These are phyloP conservation scores for Backusella morwellensis DNA, from an alignment of 192 early-diverging fungal species.

Conservation along the genomic window DNA sequence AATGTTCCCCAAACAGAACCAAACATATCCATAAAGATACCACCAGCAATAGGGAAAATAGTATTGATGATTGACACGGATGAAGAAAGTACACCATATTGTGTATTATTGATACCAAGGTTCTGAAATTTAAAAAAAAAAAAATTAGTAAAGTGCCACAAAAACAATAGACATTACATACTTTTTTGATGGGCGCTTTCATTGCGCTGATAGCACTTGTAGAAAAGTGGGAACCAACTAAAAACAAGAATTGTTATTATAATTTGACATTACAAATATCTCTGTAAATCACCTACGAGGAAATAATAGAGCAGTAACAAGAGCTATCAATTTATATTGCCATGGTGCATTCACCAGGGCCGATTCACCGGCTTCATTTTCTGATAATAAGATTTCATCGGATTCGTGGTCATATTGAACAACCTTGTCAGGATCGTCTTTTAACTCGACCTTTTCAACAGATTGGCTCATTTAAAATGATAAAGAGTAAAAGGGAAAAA, in stretches of 20 bases:
- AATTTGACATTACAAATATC: not conserved
- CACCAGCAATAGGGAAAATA: slow-evolving; percentile 51
- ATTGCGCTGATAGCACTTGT: slow-evolving; percentile 66
- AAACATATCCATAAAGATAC: slow-evolving; percentile 61
- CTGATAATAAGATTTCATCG: not conserved
- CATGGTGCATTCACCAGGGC: slow-evolving; percentile 37
- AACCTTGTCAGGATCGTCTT: not conserved
- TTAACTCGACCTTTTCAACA: not conserved
- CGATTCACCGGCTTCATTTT: slow-evolving; percentile 8
- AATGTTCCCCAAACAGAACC: slow-evolving; percentile 57
- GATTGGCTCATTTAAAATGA: not conserved
- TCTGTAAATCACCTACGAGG: slow-evolving; percentile 43
- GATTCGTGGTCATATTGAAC: not conserved
- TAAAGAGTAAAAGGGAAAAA: not conserved
- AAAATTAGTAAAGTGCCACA: not conserved
- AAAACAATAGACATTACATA: slow-evolving; percentile 25
- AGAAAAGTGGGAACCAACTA: slow-evolving; percentile 72
- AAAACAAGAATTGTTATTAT: not conserved
- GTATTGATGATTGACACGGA: slow-evolving; percentile 62
- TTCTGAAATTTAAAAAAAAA: slow-evolving; percentile 31
- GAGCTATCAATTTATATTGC: slow-evolving; percentile 55
- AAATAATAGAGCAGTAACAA: slow-evolving; percentile 56
- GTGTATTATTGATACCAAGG: slow-evolving; percentile 53
- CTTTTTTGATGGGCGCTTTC: slow-evolving; percentile 70
- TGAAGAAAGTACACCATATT: slow-evolving; percentile 64